Conservation (phyloP, 192 early-diverging fungal species). For the Coemansia interrupta region DNA sequence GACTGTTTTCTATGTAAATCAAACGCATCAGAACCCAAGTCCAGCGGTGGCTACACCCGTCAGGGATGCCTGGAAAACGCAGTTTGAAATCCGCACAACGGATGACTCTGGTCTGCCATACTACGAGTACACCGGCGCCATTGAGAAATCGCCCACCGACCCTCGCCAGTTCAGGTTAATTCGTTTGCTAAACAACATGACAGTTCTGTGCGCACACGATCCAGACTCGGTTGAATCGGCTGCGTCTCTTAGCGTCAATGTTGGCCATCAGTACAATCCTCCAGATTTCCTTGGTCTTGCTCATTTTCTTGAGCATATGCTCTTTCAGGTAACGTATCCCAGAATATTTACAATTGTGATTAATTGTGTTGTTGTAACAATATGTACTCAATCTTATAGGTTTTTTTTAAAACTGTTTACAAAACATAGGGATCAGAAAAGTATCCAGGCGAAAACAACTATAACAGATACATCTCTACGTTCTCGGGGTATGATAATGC, state of each 20-base stretch:
- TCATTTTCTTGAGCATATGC: slow-evolving; percentile 68
- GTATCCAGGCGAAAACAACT: slow-evolving; percentile 68
- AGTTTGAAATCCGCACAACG: neutral
- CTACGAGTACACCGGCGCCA: neutral
- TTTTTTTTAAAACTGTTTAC: neutral
- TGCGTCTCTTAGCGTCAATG: slow-evolving; percentile 58
- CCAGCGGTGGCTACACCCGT: neutral
- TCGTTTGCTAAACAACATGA: slow-evolving; percentile 55
- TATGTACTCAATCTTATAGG: neutral
- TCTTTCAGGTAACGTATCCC: slow-evolving; percentile 56
- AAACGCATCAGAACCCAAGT: neutral
- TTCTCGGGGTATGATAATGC: slow-evolving; percentile 36
- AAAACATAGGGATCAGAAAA: slow-evolving; percentile 55
- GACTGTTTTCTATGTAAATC: neutral
- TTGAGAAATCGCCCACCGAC: slow-evolving; percentile 55
- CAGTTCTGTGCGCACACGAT: slow-evolving; percentile 58
- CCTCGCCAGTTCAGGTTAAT: slow-evolving; percentile 57
- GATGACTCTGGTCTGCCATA: slow-evolving; percentile 1
- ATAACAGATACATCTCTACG: slow-evolving; percentile 27
- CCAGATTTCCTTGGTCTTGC: slow-evolving; percentile 62
- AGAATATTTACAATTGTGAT: neutral
- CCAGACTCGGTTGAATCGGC: slow-evolving; percentile 55
- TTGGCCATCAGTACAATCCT: slow-evolving; percentile 61
- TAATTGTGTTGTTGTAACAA: too few relatives aligned
- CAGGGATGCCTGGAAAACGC: neutral